These are phyloP conservation scores for Blastobotrys capitulatus DNA, from an alignment of 1,139 yeast species.

Conservation along the genomic window DNA sequence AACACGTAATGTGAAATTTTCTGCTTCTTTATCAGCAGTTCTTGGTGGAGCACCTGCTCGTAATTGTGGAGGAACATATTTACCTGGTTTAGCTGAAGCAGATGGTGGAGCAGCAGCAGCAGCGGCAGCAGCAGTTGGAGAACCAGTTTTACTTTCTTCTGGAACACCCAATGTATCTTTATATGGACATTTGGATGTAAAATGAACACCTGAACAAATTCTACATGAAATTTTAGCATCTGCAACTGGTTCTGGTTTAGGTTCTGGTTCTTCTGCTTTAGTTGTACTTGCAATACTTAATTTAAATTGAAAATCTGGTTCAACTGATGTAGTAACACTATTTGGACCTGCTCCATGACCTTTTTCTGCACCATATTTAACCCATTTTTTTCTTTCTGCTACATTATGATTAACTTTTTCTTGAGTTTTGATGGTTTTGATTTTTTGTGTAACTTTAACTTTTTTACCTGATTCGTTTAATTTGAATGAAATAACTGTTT, in stretches of 20 bases:
- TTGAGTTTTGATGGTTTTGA: conserved; percentile 68
- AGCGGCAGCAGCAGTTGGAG: conserved; percentile 24
- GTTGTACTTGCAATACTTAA: conserved; percentile 29
- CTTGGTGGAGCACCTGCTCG: conserved; percentile 46
- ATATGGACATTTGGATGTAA: conserved; percentile 93
- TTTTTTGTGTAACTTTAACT: conserved; percentile 79
- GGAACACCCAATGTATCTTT: conserved; percentile 76
- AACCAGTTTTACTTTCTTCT: conserved; percentile 37
- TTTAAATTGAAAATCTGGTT: conserved; percentile 58
- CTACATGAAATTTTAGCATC: conserved; percentile 65
- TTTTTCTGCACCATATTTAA: conserved; percentile 78
- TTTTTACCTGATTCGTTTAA: conserved; percentile 68
- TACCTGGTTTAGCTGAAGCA: conserved; percentile 19
- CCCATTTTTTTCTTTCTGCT: conserved; percentile 40
- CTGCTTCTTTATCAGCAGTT: conserved; percentile 32
- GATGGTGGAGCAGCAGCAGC: conserved; percentile 16
- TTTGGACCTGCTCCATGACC: conserved; percentile 81
- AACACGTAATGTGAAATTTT: conserved; percentile 78
- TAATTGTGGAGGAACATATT: conserved; percentile 76
- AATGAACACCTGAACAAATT: conserved; percentile 91
- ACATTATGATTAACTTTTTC: conserved; percentile 60
- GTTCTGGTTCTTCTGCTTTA: conserved; percentile 34
- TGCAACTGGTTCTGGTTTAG: conserved; percentile 46
- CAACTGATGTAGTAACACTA: conserved; percentile 77
- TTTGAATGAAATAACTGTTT: conserved; percentile 76